phyloP scores from a whole-genome alignment of 164 flowering plant species.

The Amborella trichopoda region DNA sequence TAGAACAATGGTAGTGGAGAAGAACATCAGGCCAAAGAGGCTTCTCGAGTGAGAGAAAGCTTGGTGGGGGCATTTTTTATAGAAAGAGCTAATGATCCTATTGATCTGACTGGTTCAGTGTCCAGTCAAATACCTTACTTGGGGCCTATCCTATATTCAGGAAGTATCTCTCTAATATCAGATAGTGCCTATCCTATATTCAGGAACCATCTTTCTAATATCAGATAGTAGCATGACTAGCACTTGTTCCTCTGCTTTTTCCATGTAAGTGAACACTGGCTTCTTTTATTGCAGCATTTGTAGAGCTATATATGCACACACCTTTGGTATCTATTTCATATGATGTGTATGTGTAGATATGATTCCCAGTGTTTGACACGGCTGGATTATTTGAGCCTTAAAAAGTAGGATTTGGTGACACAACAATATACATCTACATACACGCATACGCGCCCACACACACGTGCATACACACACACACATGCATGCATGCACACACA shows the following conservation, averaged over 20 bases:
- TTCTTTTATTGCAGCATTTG: not conserved
- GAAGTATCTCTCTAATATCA: constrained; percentile 34
- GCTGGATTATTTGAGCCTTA: too few relatives aligned
- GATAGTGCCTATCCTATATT: too few relatives aligned
- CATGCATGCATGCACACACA: too few relatives aligned
- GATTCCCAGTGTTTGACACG: too few relatives aligned
- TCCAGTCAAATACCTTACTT: constrained; percentile 36
- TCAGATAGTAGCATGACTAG: constrained; percentile 49
- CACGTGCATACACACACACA: too few relatives aligned
- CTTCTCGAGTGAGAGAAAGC: not conserved
- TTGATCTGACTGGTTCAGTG: constrained; percentile 11
- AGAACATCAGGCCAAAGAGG: not conserved
- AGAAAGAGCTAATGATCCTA: not conserved
- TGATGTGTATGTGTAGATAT: too few relatives aligned
- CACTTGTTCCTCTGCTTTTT: constrained; percentile 49
- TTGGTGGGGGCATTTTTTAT: not conserved
- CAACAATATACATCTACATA: too few relatives aligned
- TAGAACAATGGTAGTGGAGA: constrained; percentile 8
- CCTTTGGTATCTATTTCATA: too few relatives aligned
- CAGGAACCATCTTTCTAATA: constrained; percentile 39
- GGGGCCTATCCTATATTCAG: constrained; percentile 51
- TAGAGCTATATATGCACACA: not conserved
- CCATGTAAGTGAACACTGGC: constrained; percentile 23
- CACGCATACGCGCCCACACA: too few relatives aligned
- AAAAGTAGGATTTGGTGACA: too few relatives aligned